These are phyloP conservation scores for Epichloe aotearoae DNA, from an alignment of 2,329 filamentous ascomycete genomes.

Conservation along the genomic window DNA sequence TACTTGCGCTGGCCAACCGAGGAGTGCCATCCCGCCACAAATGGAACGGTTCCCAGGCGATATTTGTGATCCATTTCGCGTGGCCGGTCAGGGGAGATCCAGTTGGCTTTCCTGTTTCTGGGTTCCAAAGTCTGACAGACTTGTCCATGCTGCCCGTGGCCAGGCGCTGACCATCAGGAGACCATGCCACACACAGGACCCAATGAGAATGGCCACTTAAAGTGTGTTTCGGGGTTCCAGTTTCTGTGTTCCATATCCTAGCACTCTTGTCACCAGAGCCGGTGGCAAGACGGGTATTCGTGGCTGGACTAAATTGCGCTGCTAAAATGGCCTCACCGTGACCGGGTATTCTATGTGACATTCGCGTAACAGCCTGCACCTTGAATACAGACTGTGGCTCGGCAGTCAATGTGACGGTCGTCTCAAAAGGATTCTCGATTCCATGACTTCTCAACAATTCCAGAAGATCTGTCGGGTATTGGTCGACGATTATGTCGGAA, in stretches of 20 bases:
- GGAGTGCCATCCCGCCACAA: slow-evolving; percentile 61
- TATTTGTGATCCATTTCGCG: slow-evolving; percentile 73
- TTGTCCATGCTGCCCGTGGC: slow-evolving; percentile 92
- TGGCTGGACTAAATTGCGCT: slow-evolving; percentile 71
- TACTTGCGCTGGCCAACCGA: slow-evolving; percentile 73
- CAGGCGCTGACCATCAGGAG: slow-evolving; percentile 66
- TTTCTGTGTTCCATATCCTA: slow-evolving; percentile 88
- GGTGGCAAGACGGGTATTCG: slow-evolving; percentile 66
- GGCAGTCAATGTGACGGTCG: slow-evolving; percentile 40
- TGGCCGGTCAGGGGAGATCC: slow-evolving; percentile 66
- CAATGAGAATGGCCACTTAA: slow-evolving; percentile 79
- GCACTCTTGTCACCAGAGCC: slow-evolving; percentile 87
- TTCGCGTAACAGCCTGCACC: slow-evolving; percentile 82
- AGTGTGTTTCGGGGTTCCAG: slow-evolving; percentile 75
- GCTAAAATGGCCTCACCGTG: slow-evolving; percentile 90
- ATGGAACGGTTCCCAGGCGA: slow-evolving; percentile 92
- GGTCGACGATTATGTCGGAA: slow-evolving; percentile 39
- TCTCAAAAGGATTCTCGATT: slow-evolving; percentile 45
- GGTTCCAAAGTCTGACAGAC: slow-evolving; percentile 79
- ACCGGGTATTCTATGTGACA: slow-evolving; percentile 76
- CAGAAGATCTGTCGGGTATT: slow-evolving; percentile 42
- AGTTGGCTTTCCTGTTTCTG: slow-evolving; percentile 61
- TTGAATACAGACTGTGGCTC: slow-evolving; percentile 86
- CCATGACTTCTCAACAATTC: slow-evolving; percentile 41
- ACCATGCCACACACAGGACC: slow-evolving; percentile 81